A percentile compares a stretch with the other conserved stretches of the same genome.
These are phyloP conservation scores for Diospyros kaki DNA, from an alignment of 148 eudicot genomes.

Conservation along the genomic window DNA sequence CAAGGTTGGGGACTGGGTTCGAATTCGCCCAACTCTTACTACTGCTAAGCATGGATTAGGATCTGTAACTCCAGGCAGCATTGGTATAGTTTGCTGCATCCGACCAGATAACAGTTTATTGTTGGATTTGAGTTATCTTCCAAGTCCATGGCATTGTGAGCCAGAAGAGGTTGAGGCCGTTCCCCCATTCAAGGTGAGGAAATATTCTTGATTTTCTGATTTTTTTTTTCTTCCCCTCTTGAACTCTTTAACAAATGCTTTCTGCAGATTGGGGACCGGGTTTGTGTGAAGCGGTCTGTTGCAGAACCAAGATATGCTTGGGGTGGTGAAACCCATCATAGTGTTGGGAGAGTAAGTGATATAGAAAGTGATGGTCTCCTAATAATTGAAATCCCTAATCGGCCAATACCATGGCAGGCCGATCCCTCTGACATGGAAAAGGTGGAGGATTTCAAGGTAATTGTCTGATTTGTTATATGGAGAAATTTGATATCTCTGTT, in stretches of 20 bases:
- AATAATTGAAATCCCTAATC: constrained; percentile 88
- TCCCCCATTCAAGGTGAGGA: constrained; percentile 73
- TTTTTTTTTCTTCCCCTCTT: constrained; percentile 6
- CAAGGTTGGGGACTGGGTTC: constrained; percentile 99
- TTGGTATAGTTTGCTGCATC: constrained; percentile 89
- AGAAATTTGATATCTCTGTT: background rate
- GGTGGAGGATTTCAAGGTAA: constrained; percentile 94
- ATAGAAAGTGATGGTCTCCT: constrained; percentile 92
- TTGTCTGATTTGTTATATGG: constrained; percentile 9
- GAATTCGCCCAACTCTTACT: constrained; percentile 89
- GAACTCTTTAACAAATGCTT: constrained; percentile 3
- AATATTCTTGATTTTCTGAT: constrained; percentile 7
- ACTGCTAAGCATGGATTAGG: constrained; percentile 95
- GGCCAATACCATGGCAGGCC: constrained; percentile 99
- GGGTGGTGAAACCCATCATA: constrained; percentile 99
- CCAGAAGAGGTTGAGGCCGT: constrained; percentile 99
- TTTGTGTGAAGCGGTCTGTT: constrained; percentile 93
- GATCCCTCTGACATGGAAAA: constrained; percentile 99
- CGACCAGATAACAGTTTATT: constrained; percentile 89
- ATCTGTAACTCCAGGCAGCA: constrained; percentile 94
- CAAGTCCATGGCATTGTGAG: constrained; percentile 98
- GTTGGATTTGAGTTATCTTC: constrained; percentile 84
- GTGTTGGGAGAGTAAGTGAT: constrained; percentile 91
- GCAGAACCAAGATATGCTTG: constrained; percentile 99
- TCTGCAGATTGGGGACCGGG: constrained; percentile 80